phyloP scores from a whole-genome alignment of 148 eudicot species.

The Dianthus caryophyllus region DNA sequence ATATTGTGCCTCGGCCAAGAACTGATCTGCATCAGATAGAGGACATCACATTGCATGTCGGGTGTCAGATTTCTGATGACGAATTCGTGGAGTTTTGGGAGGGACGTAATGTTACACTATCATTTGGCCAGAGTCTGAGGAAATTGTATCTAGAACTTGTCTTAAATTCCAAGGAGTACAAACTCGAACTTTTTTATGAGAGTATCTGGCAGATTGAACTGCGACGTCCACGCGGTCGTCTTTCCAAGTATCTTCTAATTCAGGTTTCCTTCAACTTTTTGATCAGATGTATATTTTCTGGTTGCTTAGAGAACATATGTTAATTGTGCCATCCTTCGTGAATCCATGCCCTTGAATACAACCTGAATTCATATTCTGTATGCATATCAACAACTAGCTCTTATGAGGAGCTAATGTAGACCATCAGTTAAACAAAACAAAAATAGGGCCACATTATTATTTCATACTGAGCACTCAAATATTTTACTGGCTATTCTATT shows the following conservation, averaged over 20 bases:
- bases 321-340: neutral
- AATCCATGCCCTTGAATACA: neutral
- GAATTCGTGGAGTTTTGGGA: constrained; percentile 31
- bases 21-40: constrained; percentile 21
- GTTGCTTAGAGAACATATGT: neutral
- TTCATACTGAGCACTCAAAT: too few relatives aligned
- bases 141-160: constrained; percentile 25
- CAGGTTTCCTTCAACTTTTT: constrained; percentile 36
- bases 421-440: too few relatives aligned
- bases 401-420: too few relatives aligned
- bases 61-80: constrained; percentile 40
- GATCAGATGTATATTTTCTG: neutral
- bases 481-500: neutral
- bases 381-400: too few relatives aligned
- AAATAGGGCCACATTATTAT: too few relatives aligned
- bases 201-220: constrained; percentile 52
- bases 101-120: constrained; percentile 18
- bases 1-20: constrained; percentile 43
- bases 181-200: constrained; percentile 46
- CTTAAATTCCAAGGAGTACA: constrained; percentile 19
- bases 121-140: constrained; percentile 32
- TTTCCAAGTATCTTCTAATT: constrained; percentile 39
- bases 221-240: constrained; percentile 29
- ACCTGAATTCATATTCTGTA: neutral
- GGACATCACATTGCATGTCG: constrained; percentile 29